These are phyloP conservation scores for Hypoxylon sp. DNA, from an alignment of 2,329 filamentous ascomycete species.

Conservation along the genomic window DNA sequence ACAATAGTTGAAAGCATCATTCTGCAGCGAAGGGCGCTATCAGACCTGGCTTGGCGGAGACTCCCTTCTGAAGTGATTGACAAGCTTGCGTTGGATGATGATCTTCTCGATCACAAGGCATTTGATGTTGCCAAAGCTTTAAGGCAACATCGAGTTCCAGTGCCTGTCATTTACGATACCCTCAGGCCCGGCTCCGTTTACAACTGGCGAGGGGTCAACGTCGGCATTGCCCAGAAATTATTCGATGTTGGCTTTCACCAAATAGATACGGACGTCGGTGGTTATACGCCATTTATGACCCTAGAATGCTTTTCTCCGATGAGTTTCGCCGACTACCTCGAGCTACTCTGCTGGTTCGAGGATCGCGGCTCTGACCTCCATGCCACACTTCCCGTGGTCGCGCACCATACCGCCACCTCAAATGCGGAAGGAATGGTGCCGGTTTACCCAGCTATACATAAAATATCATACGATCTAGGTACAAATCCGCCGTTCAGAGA, in stretches of 20 bases:
- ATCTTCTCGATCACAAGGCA: background rate
- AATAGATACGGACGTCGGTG: background rate
- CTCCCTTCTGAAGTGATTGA: background rate
- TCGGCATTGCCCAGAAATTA: slow-evolving; percentile 2
- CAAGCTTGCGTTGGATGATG: background rate
- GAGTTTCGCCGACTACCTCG: background rate
- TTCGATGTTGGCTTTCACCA: slow-evolving; percentile 19
- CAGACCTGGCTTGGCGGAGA: background rate
- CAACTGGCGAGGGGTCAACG: background rate
- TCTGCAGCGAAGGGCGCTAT: background rate
- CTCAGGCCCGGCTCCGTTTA: background rate
- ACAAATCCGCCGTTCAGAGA: too few relatives aligned
- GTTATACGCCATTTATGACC: background rate
- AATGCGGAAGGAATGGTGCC: background rate
- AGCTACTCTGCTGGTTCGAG: slow-evolving; percentile 12
- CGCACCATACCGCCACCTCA: background rate
- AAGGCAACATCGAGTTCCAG: background rate
- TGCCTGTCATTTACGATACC: background rate
- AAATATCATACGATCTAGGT: too few relatives aligned
- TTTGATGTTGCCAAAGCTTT: background rate
- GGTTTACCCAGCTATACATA: background rate
- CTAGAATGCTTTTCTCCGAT: too few relatives aligned
- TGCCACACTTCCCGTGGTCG: background rate
- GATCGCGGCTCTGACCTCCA: slow-evolving; percentile 6
- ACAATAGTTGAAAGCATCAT: background rate